Conservation (phyloP, 1,284 basidiomycete species). For the Phellinidium pouzarii region DNA sequence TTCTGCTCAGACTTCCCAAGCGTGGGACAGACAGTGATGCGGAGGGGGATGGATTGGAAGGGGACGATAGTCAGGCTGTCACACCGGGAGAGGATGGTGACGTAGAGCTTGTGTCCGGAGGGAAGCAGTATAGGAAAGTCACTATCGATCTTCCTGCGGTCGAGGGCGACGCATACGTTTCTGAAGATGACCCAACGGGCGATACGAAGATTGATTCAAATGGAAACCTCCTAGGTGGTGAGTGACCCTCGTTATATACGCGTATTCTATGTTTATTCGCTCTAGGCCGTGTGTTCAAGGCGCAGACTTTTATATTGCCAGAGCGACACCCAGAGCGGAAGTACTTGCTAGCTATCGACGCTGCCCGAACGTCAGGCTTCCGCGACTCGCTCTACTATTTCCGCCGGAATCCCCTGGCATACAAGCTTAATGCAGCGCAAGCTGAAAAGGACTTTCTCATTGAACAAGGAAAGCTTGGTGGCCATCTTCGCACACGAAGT, state of each 20-base stretch:
- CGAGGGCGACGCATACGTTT: slow-evolving; percentile 83
- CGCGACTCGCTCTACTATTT: slow-evolving; percentile 97
- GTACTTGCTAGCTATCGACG: slow-evolving; percentile 97
- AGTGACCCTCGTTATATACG: slow-evolving; percentile 24
- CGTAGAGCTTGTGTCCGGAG: slow-evolving; percentile 40
- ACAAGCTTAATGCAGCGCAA: slow-evolving; percentile 84
- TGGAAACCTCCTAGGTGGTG: slow-evolving; percentile 82
- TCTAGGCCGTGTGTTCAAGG: slow-evolving; percentile 81
- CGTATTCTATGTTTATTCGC: slow-evolving; percentile 11
- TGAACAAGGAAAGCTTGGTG: slow-evolving; percentile 77
- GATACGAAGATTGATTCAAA: slow-evolving; percentile 86
- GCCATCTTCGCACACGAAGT: slow-evolving; percentile 83
- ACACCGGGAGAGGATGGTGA: slow-evolving; percentile 26
- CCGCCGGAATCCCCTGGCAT: slow-evolving; percentile 80
- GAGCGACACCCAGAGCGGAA: slow-evolving; percentile 75
- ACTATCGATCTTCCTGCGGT: slow-evolving; percentile 74
- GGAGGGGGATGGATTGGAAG: slow-evolving; percentile 40
- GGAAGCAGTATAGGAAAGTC: slow-evolving; percentile 66
- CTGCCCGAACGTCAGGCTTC: slow-evolving; percentile 91
- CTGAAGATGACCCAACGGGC: slow-evolving; percentile 80
- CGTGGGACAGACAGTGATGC: slow-evolving; percentile 44
- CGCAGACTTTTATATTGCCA: slow-evolving; percentile 79
- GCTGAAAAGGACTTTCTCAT: slow-evolving; percentile 92
- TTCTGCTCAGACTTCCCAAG: slow-evolving; percentile 29
- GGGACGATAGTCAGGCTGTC: slow-evolving; percentile 21